phyloP scores from a whole-genome alignment of 208 protist species.

The Phytomonas serpens region DNA sequence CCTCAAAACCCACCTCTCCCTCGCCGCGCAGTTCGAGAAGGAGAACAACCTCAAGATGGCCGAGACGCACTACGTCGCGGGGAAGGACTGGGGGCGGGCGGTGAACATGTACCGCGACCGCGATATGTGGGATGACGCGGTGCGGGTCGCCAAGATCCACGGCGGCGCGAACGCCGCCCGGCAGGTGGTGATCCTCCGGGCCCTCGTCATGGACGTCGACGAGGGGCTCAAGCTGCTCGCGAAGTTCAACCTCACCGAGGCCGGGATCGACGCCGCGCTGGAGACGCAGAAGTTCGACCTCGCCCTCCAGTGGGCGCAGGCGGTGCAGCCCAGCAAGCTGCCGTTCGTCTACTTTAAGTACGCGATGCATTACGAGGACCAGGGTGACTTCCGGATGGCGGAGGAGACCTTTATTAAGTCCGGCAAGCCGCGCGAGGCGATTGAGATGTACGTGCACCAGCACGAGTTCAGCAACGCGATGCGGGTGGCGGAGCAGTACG shows the following conservation, averaged over 20 bases:
- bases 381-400: slow-evolving; percentile 92
- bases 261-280: slow-evolving; percentile 94
- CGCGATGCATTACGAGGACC: slow-evolving; percentile 96
- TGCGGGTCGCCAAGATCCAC: slow-evolving; percentile 94
- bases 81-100: slow-evolving; percentile 94
- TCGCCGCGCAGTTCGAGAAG: slow-evolving; percentile 94
- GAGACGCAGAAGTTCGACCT: slow-evolving; percentile 92
- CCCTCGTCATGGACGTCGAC: slow-evolving; percentile 89
- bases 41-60: slow-evolving; percentile 91
- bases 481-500: slow-evolving; percentile 93
- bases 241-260: slow-evolving; percentile 93
- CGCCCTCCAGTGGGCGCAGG: slow-evolving; percentile 90
- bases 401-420: slow-evolving; percentile 96
- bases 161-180: slow-evolving; percentile 90
- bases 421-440: slow-evolving; percentile 93
- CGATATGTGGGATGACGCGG: slow-evolving; percentile 96
- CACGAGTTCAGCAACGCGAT: slow-evolving; percentile 95
- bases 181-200: slow-evolving; percentile 92
- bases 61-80: slow-evolving; percentile 92
- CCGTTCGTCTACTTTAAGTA: slow-evolving; percentile 96
- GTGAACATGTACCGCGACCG: slow-evolving; percentile 97
- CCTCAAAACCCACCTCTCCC: slow-evolving; percentile 91
- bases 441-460: slow-evolving; percentile 96
- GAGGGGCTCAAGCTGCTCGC: slow-evolving; percentile 91
- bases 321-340: slow-evolving; percentile 88